Base-by-base conservation (phyloP, 2,329 filamentous ascomycete species). In the Dendrostoma leiphaemia region DNA sequence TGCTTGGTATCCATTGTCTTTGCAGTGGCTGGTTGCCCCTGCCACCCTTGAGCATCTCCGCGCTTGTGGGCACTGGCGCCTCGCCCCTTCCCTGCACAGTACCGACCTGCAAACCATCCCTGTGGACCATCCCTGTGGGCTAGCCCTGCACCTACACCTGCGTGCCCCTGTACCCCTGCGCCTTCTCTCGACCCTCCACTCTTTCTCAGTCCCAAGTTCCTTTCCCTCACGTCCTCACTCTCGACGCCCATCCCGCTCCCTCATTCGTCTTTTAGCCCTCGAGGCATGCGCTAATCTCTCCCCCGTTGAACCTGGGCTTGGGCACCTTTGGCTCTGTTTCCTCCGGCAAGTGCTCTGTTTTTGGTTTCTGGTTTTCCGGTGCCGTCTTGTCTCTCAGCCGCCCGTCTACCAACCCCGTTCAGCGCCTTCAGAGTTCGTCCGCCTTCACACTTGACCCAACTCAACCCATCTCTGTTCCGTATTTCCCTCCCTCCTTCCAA, bases 361-460 rank as follows among this genome's bases (percentile, higher is more conserved):
- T 29, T 26, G 38, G 5, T 23, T 38, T 32, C 17, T 37, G 15
- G 6, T 15, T 24, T 37, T 28, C 26, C 19, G 19, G 37, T 31
- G 9, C 37, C 38, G 48, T 50, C 48, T 44, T 19, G 37, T 44
- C 48, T 50, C 35, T 50, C 37, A 51, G 35, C 37, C 47, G 28
- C 37, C 21, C 13, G 24, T 26, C 13, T 31, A 13, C 26, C n/a
- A 41, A n/a, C n/a, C n/a, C n/a, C n/a, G n/a, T n/a, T n/a, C n/a
- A n/a, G n/a, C n/a, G 29, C 29, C 29, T 32, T 32, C 29, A 32
- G 8, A 32, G 15, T 37, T 37, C 34, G 15, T 37, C 34, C 34
- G 15, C 13, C 17, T 37, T n/a, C 34, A 37, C 34, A 15, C 13
- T 15, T n/a, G 6, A 37, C 13, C 23, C 13, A 5, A 40, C 37